Base-by-base conservation (phyloP, 805 yeast genomes). In the Kodamaea restingae region DNA sequence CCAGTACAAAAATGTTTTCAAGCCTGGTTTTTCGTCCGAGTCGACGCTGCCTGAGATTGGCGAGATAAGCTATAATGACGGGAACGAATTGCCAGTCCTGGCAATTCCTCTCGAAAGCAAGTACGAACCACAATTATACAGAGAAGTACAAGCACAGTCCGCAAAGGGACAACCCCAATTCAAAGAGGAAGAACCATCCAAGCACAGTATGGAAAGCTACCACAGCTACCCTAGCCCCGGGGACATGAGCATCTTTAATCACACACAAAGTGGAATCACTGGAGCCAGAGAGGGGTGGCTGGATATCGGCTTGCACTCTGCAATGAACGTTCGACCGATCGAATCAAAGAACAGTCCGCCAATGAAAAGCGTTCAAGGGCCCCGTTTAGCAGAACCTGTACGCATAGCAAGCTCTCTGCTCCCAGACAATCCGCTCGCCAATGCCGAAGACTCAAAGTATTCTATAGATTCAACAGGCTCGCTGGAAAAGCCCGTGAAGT, bases 1-100 rank as follows among this genome's bases (percentile, higher is more conserved):
- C 29, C 42, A 41, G 41, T 43, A 43, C 38, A 33, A 35, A 28
- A 17, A 18, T 22, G 20, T 28, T 11, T 26, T 36, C 33, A 18
- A 32, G 17, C 39, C 39, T 12, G 33, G 30, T 7, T n/a, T 38
- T 8, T 32, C 34, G 15, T 24, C 21, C 7, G 21, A 9, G 4
- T 30, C 32, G 11, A 27, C 31, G 17, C 36, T 33, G 36, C 24
- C 27, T n/a, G 36, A 33, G 8, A 7, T 33, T 12, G 36, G 29
- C 7, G 36, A 33, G 8, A 15, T 33, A 14, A 21, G 22, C 28
- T 24, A 21, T n/a, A 24, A 24, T 9, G 36, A 33, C 18, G 36
- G 36, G 8, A 33, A 33, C 20, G 36, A 33, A 4, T 33, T 33
- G 21, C 21, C 32, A 14, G 17, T 27, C 17, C 31, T 27, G 31